Percentiles rank a stretch among this genome's conserved stretches.
phyloP scores from a whole-genome alignment of 2,329 filamentous ascomycete genomes.

The Fusarium humuli region DNA sequence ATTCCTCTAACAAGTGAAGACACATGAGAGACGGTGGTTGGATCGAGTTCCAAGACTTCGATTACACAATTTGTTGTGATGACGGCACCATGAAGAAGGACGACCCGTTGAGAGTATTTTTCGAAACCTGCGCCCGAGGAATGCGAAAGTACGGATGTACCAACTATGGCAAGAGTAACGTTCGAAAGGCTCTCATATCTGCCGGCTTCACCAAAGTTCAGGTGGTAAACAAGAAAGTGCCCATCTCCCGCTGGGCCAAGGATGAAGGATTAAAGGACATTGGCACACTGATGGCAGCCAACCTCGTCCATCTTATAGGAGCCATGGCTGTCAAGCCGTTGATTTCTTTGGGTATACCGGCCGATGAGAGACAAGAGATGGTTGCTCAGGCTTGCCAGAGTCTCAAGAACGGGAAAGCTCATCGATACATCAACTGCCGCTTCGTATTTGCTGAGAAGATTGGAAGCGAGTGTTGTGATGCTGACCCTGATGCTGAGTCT shows the following conservation, averaged over 20 bases:
- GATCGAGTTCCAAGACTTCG: conserved; percentile 63
- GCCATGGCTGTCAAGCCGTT: conserved; percentile 58
- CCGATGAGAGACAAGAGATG: conserved; percentile 51
- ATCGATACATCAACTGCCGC: conserved; percentile 58
- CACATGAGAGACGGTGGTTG: conserved; percentile 62
- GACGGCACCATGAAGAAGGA: conserved; percentile 58
- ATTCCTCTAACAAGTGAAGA: conserved; percentile 41
- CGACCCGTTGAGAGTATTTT: conserved; percentile 53
- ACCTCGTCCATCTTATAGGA: conserved; percentile 56
- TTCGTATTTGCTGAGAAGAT: conserved; percentile 59
- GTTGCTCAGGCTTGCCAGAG: conserved; percentile 49
- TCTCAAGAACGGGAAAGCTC: conserved; percentile 51
- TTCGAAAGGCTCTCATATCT: conserved; percentile 52
- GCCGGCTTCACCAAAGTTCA: conserved; percentile 60
- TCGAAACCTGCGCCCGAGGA: conserved; percentile 49
- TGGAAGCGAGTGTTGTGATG: not conserved
- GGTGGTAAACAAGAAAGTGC: conserved; percentile 57
- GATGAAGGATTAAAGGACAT: conserved; percentile 56
- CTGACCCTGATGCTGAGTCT: not conserved
- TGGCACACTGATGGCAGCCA: conserved; percentile 59
- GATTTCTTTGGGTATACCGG: conserved; percentile 52
- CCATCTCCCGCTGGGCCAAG: conserved; percentile 59
- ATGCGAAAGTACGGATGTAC: conserved; percentile 55
- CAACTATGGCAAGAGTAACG: conserved; percentile 50
- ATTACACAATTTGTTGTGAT: conserved; percentile 56